Base-by-base conservation (phyloP, 768 basidiomycete species). In the Fibroporia radiculosa region DNA sequence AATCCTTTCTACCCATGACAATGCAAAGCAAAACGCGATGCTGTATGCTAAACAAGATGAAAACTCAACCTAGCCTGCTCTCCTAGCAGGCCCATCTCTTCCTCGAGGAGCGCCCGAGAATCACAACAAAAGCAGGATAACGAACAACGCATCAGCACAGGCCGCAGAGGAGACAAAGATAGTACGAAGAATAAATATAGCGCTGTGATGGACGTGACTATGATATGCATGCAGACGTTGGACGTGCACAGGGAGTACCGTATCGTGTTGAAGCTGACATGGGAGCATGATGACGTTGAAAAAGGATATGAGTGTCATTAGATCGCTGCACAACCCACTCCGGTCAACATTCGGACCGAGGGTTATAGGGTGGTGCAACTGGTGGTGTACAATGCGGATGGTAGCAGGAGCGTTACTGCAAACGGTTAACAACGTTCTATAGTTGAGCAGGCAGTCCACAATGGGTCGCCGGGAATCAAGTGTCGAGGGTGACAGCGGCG, bases 121-220 rank as follows among this genome's bases (percentile, higher is more conserved):
- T n/a, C n/a, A n/a, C n/a, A n/a, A 16, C 29, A 31, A 16, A 31
- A 10, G 29, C 29, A 16, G 16, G 16, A 31, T 31, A 16, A 31
- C 29, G 10, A 31, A 31, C n/a, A 10, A 31, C 11, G 16, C 29
- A 31, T 31, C 11, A 31, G 10, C 10, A 31, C 29, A 16, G 16
- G 29, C 29, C 29, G 29, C 29, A 16, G 10, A 31, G 10, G 29
- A 16, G 10, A 31, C 29, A 31, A 16, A 18, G 7, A 23, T 27
- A 22, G 25, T 19, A 22, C 12, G 25, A 16, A 27, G n/a, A 19
- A 42, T 42, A 31, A 42, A 42, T 40, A 42, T 42, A 42, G 23
- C 41, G 32, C 41, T 31, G 28, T 28, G 39, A 25, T 18, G 41
- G 34, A 41, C 22, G n/a, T 8, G 39, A 40, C 25, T 40, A 40